phyloP scores from a whole-genome alignment of 139 green algal species.

The Dunaliella sp. region DNA sequence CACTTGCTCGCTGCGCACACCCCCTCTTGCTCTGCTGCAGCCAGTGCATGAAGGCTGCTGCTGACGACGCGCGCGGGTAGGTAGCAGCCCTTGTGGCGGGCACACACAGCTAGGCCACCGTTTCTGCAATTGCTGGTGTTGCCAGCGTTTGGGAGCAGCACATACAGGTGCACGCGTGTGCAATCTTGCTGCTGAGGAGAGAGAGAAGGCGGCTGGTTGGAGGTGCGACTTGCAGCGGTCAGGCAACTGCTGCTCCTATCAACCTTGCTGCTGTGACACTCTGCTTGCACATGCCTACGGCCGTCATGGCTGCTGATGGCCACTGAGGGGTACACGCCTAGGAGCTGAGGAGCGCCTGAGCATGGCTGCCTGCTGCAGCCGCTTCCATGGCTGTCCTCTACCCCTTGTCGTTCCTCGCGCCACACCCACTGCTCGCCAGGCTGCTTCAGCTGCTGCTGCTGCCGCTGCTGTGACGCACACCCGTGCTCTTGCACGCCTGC shows the following conservation, averaged over 20 bases:
- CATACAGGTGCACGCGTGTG: not conserved
- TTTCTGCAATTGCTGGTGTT: not conserved
- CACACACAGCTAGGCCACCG: not conserved
- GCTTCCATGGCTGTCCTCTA: too few species aligned
- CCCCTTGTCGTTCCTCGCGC: too few species aligned
- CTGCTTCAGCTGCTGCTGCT: not conserved
- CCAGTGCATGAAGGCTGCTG: too few species aligned
- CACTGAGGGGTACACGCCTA: not conserved
- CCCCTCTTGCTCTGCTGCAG: too few species aligned
- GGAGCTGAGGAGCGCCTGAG: not conserved
- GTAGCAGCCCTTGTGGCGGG: not conserved
- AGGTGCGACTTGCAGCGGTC: too few species aligned
- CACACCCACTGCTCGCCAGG: too few species aligned
- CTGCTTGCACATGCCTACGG: too few species aligned
- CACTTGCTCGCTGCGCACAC: too few species aligned
- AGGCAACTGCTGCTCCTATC: too few species aligned
- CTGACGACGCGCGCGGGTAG: not conserved
- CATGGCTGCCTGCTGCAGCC: not conserved
- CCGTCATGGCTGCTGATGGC: not conserved
- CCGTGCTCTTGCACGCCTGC: not conserved
- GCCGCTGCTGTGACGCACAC: not conserved
- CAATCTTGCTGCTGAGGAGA: too few species aligned
- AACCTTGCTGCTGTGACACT: too few species aligned
- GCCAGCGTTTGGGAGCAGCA: not conserved
- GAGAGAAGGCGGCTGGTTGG: too few species aligned